Evolutionary conservation across 202 grass and related monocot genomes (phyloP).

Genomic region (Carex sylvatica): DNA sequence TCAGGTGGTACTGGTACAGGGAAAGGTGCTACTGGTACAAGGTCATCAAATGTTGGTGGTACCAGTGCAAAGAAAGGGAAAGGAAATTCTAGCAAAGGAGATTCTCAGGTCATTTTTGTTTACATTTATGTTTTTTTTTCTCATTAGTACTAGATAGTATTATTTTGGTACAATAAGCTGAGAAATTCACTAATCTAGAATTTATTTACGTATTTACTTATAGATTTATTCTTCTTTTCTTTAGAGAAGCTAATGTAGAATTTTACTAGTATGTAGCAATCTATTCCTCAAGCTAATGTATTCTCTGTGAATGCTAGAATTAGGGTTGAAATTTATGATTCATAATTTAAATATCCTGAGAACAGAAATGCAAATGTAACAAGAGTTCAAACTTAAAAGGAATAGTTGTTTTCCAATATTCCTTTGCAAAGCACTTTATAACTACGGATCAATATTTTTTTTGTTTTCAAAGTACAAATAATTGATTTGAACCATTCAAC

Average conservation of each 20-base stretch:
- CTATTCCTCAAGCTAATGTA: background rate
- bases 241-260: background rate
- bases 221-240: background rate
- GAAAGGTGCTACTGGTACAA: conserved; percentile 44
- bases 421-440: background rate
- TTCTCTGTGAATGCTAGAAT: background rate
- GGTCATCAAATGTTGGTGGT: conserved; percentile 39
- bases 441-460: no score
- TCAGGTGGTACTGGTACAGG: conserved; percentile 37
- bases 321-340: background rate
- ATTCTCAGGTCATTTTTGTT: conserved; percentile 60
- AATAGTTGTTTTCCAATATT: background rate
- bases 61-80: conserved; percentile 68
- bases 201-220: background rate
- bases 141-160: background rate
- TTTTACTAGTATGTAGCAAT: background rate
- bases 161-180: background rate
- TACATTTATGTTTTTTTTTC: background rate
- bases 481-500: no score
- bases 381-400: background rate
- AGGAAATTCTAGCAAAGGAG: conserved; percentile 69
- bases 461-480: no score
- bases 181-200: background rate
- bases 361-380: background rate
- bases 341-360: background rate